Evolutionary conservation across 768 basidiomycete species (phyloP), one percentile per base, ranked within the genome.

Genomic region (Lepiota brunneoincarnata): DNA sequence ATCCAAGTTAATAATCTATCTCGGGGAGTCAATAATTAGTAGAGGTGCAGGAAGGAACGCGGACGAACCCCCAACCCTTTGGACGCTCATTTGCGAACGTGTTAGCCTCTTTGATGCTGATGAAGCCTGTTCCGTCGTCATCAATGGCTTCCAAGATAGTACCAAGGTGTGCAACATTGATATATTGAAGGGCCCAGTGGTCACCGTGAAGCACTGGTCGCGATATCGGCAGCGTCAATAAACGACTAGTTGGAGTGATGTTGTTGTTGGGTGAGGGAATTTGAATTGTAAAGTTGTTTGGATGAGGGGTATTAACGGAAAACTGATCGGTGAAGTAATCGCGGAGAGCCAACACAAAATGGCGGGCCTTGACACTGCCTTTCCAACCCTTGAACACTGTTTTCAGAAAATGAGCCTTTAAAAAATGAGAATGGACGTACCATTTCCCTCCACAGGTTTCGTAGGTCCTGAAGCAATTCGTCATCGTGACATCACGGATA

Each of bases 361-460:
- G 75, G 0, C 72, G 66, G 0, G 79, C 76, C 58, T 81, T 79
- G 34, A 81, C 80, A 56, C 72, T 80, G 9, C 77, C 73, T 59
- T 73, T 75, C 80, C 80, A 81, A 4, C 70, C 71, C 79, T 80
- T 4, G 7, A 18, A 17, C 14, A 1, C n/a, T 6, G 15, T n/a
- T 20, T 28, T 28, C n/a, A n/a, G n/a, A 3, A 28, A 4, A 4
- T 4, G 26, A 28, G 3, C n/a, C n/a, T 28, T 28, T n/a, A n/a
- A n/a, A n/a, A 28, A 3, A 28, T 28, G 7, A 3, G 4, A 28
- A 12, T 12, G 3, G 2, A 11, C 51, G 2, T n/a, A 57, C 56
- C 56, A 57, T 57, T 37, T 57, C 56, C 41, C 38, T 47, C 56
- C 56, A 57, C 6, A 57, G 40, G 31, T 49, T 52, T 40, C 52